phyloP scores from a whole-genome alignment of 495 filamentous ascomycete species.

The Pseudomonodictys pantanalensis region DNA sequence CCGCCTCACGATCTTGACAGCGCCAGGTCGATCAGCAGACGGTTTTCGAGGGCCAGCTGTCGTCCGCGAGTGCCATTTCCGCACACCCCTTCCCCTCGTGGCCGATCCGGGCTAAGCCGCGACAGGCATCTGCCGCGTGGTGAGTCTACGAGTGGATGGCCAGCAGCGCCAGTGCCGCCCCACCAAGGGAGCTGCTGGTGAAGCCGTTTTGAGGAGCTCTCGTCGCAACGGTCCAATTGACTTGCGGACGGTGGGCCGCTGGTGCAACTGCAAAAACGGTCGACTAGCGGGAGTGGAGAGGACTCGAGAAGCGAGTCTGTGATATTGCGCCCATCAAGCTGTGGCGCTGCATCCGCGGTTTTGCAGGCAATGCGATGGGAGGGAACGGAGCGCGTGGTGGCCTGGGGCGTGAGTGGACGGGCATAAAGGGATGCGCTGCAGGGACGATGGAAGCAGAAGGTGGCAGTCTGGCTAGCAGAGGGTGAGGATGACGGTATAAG shows the following conservation, averaged over 20 bases:
- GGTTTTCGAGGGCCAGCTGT: background rate
- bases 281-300: constrained; percentile 25
- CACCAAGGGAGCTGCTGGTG: constrained; percentile 4
- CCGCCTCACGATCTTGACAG: constrained; percentile 20
- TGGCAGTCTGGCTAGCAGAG: background rate
- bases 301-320: constrained; percentile 27
- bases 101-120: constrained; percentile 9
- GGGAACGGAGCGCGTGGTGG: background rate
- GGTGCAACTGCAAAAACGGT: constrained; percentile 29
- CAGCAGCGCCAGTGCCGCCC: no score
- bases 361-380: background rate
- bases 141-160: no score
- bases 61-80: constrained; percentile 10
- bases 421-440: constrained; percentile 17
- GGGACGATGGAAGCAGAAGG: constrained; percentile 30
- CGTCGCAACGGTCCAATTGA: constrained; percentile 10
- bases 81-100: background rate
- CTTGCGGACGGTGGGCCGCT: constrained; percentile 13
- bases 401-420: background rate
- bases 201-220: constrained; percentile 17
- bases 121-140: background rate
- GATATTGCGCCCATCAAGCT: background rate
- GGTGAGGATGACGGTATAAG: constrained; percentile 2
- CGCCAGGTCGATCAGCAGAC: constrained; percentile 1
- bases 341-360: constrained; percentile 14